These are phyloP conservation scores for Saccharomyces hybrid DNA, from an alignment of 1,139 yeast genomes.

Conservation along the genomic window DNA sequence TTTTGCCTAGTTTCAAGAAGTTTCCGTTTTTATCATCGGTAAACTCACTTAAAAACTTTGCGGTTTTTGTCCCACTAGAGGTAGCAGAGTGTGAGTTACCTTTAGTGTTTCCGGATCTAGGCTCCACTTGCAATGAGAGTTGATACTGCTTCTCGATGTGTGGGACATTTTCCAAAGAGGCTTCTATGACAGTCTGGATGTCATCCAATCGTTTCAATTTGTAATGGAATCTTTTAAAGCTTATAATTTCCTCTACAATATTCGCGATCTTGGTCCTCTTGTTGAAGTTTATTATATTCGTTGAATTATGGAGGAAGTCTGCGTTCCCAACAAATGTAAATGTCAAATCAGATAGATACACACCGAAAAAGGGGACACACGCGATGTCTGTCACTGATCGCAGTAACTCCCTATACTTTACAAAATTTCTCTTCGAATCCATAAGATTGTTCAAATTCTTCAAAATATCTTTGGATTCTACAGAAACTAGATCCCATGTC, in stretches of 20 bases:
- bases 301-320: conserved; percentile 57
- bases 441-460: conserved; percentile 71
- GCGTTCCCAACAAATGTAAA: conserved; percentile 86
- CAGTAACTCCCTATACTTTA: conserved; percentile 75
- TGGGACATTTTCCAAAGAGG: conserved; percentile 47
- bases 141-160: conserved; percentile 76
- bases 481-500: conserved; percentile 70
- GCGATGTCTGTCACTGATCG: conserved; percentile 68
- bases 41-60: conserved; percentile 5
- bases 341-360: conserved; percentile 78
- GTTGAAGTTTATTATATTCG: conserved; percentile 59
- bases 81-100: conserved; percentile 4
- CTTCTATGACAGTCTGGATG: conserved; percentile 55
- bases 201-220: conserved; percentile 58
- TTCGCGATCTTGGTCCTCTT: conserved; percentile 68
- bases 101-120: conserved; percentile 3
- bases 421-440: conserved; percentile 82
- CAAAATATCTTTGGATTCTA: conserved; percentile 45
- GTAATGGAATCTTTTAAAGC: conserved; percentile 61
- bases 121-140: conserved; percentile 52
- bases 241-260: conserved; percentile 65
- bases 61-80: conserved; percentile 7
- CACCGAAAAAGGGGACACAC: conserved; percentile 88
- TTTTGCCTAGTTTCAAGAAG: conserved; percentile 11
- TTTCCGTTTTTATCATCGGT: conserved; percentile 10